Conservation (phyloP, 371 early-diverging fungal genomes). For the Actinomortierella wolfii region DNA sequence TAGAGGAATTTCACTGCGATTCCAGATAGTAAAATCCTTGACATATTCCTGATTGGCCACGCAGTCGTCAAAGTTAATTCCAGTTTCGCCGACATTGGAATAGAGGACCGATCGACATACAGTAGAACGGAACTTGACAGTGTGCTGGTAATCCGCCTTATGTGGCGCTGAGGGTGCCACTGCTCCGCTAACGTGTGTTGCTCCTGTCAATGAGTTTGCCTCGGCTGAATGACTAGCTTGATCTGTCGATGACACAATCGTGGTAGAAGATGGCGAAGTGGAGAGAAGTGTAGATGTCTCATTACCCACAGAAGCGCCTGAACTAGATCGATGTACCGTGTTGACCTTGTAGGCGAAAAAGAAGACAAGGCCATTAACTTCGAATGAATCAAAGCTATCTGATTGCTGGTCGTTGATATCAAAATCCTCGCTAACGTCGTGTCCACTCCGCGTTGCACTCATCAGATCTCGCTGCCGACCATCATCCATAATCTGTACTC, state of each 20-base stretch:
- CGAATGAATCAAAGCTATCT: constrained; percentile 52
- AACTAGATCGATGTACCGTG: background rate
- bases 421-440: constrained; percentile 64
- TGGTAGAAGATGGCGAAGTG: too few species aligned
- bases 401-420: constrained; percentile 26
- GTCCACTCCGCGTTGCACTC: constrained; percentile 21
- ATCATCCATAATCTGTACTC: constrained; percentile 36
- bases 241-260: too few species aligned
- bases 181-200: too few species aligned
- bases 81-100: constrained; percentile 89
- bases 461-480: constrained; percentile 29
- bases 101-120: constrained; percentile 89
- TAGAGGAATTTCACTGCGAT: constrained; percentile 90
- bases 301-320: constrained; percentile 5
- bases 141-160: constrained; percentile 68
- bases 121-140: constrained; percentile 80
- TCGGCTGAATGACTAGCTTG: too few species aligned
- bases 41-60: constrained; percentile 86
- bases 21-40: constrained; percentile 89
- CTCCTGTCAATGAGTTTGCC: too few species aligned
- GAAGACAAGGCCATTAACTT: constrained; percentile 84
- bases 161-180: constrained; percentile 6
- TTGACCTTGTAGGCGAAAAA: constrained; percentile 75
- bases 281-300: background rate
- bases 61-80: constrained; percentile 93